Conservation (phyloP, 108 stramenopile genomes). For the Cylindrotheca closterium region DNA sequence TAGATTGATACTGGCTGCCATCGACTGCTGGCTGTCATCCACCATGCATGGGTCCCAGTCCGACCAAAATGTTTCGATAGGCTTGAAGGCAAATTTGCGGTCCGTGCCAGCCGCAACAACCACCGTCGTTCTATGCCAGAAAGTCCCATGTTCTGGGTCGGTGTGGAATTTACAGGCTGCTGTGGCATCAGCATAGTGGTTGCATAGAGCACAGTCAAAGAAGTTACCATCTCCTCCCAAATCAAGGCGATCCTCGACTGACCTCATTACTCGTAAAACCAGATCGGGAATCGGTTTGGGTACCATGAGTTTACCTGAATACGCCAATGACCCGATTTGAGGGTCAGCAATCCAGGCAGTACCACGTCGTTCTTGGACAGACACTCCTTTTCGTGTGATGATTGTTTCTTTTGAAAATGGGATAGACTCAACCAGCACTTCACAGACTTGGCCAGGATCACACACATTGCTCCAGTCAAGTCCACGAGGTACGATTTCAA, state of each 20-base stretch:
- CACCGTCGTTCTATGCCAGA: slow-evolving; percentile 59
- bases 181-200: slow-evolving; percentile 68
- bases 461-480: slow-evolving; percentile 42
- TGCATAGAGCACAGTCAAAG: slow-evolving; percentile 77
- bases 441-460: slow-evolving; percentile 16
- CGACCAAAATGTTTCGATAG: slow-evolving; percentile 50
- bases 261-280: slow-evolving; percentile 46
- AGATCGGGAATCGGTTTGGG: slow-evolving; percentile 46
- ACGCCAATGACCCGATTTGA: slow-evolving; percentile 69
- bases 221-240: slow-evolving; percentile 26
- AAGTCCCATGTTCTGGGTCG: slow-evolving; percentile 69
- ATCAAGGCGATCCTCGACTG: slow-evolving; percentile 41
- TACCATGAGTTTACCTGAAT: slow-evolving; percentile 73
- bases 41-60: slow-evolving; percentile 31
- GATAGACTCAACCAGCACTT: slow-evolving; percentile 33
- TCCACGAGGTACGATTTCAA: slow-evolving; percentile 61
- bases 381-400: slow-evolving; percentile 53
- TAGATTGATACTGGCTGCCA: slow-evolving; percentile 40
- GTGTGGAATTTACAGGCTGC: slow-evolving; percentile 72
- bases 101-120: slow-evolving; percentile 52
- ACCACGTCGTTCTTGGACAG: slow-evolving; percentile 63
- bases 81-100: slow-evolving; percentile 68
- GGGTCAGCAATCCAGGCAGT: slow-evolving; percentile 72
- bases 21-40: slow-evolving; percentile 18
- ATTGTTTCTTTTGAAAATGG: slow-evolving; percentile 67